A percentile compares a stretch with the other conserved stretches of the same genome.
Conservation (phyloP, 2,329 filamentous ascomycete genomes). For the Clonostachys rosea region DNA sequence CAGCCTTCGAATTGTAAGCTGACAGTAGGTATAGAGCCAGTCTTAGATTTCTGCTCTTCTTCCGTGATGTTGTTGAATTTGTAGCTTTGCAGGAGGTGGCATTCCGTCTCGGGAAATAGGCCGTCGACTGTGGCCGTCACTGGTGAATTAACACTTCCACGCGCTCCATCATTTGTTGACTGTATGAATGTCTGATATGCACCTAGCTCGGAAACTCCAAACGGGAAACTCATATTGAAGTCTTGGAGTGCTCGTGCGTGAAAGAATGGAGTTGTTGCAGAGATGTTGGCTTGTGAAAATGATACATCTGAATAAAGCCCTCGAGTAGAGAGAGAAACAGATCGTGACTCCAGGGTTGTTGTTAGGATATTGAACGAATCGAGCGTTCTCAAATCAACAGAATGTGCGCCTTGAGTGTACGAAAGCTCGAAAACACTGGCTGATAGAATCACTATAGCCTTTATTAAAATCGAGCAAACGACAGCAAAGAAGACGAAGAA, state of each 20-base stretch:
- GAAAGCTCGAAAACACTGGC: neutral
- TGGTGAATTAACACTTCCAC: neutral
- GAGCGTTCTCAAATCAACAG: neutral
- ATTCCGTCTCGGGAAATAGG: neutral
- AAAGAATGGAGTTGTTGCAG: neutral
- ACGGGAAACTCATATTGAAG: neutral
- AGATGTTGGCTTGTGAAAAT: neutral
- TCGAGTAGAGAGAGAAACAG: too few relatives aligned
- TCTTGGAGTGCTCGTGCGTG: neutral
- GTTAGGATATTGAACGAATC: neutral
- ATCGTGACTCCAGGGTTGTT: too few relatives aligned
- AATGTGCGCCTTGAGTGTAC: neutral
- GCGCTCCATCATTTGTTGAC: neutral
- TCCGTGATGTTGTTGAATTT: neutral
- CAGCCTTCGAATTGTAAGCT: neutral
- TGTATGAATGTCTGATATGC: neutral
- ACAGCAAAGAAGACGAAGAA: neutral
- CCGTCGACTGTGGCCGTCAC: neutral
- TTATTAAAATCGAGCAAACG: neutral
- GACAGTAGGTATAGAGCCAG: neutral
- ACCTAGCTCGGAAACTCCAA: neutral
- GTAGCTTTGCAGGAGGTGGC: neutral
- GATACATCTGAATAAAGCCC: too few relatives aligned
- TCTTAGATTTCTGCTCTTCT: too few relatives aligned
- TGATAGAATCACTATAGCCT: neutral